phyloP scores from a whole-genome alignment of 768 basidiomycete species.

The Leccinellum albellum region DNA sequence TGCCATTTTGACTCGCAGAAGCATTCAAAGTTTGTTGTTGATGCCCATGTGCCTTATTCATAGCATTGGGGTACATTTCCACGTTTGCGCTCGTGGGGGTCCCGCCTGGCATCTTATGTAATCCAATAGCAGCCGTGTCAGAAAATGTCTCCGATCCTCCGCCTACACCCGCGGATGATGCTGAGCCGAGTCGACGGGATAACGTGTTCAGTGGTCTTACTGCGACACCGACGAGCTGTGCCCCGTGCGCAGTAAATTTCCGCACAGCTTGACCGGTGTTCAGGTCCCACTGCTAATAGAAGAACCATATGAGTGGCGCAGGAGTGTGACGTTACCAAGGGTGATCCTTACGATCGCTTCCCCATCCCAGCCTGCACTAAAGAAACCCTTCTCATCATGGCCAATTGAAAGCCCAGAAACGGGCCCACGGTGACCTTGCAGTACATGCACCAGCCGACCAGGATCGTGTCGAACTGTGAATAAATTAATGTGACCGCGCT shows the following conservation, averaged over 20 bases:
- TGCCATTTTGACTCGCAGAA: constrained; percentile 23
- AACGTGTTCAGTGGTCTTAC: constrained; percentile 59
- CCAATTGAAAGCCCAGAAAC: constrained; percentile 83
- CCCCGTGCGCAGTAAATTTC: constrained; percentile 74
- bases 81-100: constrained; percentile 17
- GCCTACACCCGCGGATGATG: constrained; percentile 22
- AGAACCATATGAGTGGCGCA: constrained; percentile 6
- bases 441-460: constrained; percentile 65
- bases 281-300: constrained; percentile 90
- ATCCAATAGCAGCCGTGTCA: constrained; percentile 6
- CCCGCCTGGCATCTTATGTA: constrained; percentile 11
- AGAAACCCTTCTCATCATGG: constrained; percentile 78
- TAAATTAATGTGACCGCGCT: constrained; percentile 91
- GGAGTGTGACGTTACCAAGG: background rate
- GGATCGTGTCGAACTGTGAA: constrained; percentile 93
- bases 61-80: constrained; percentile 19
- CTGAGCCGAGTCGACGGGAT: constrained; percentile 29
- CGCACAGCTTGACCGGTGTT: constrained; percentile 81
- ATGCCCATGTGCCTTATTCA: constrained; percentile 18
- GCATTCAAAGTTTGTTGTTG: constrained; percentile 13
- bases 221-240: constrained; percentile 79
- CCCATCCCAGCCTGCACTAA: constrained; percentile 95
- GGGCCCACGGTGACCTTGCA: constrained; percentile 68
- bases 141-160: constrained; percentile 20
- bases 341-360: constrained; percentile 65